A percentile compares a stretch with the other conserved stretches of the same genome.
phyloP scores from a whole-genome alignment of 2,329 filamentous ascomycete species.

The Akanthomyces lecanii region DNA sequence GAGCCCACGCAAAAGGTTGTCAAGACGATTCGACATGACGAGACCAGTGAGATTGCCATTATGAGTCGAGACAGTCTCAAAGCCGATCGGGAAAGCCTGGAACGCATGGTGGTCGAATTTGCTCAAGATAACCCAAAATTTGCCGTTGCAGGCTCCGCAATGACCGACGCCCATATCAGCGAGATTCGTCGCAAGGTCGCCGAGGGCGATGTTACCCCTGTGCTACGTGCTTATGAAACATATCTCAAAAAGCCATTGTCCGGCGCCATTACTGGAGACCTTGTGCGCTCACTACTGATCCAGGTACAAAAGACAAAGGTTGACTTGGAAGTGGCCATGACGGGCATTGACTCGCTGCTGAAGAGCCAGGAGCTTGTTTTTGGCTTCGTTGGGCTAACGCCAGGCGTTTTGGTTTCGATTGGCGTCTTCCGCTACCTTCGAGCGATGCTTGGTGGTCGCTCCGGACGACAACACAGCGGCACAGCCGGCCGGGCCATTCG shows the following conservation, averaged over 20 bases:
- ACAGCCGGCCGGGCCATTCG: constrained; percentile 68
- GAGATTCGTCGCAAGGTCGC: constrained; percentile 75
- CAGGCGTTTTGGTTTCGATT: constrained; percentile 82
- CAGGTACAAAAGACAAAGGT: constrained; percentile 99
- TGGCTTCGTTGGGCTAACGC: constrained; percentile 92
- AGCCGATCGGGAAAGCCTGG: constrained; percentile 84
- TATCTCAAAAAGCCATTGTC: constrained; percentile 78
- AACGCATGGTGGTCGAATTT: constrained; percentile 98
- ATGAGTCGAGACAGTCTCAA: constrained; percentile 91
- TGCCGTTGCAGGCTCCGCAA: constrained; percentile 42
- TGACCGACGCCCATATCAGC: constrained; percentile 66
- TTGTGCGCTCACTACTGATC: constrained; percentile 86
- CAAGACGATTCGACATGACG: constrained; percentile 88
- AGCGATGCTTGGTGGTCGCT: constrained; percentile 64
- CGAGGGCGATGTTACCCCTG: constrained; percentile 89
- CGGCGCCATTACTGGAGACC: constrained; percentile 78
- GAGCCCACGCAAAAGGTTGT: constrained; percentile 80
- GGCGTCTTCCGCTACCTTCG: constrained; percentile 69
- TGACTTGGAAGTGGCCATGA: constrained; percentile 92
- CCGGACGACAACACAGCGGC: constrained; percentile 60
- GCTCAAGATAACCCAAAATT: constrained; percentile 73
- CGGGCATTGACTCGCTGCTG: constrained; percentile 87
- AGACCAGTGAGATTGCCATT: constrained; percentile 88
- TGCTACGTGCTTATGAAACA: constrained; percentile 85
- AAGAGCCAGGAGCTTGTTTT: constrained; percentile 97